phyloP scores from a whole-genome alignment of 2,329 filamentous ascomycete genomes.

The Biscogniauxia marginata region DNA sequence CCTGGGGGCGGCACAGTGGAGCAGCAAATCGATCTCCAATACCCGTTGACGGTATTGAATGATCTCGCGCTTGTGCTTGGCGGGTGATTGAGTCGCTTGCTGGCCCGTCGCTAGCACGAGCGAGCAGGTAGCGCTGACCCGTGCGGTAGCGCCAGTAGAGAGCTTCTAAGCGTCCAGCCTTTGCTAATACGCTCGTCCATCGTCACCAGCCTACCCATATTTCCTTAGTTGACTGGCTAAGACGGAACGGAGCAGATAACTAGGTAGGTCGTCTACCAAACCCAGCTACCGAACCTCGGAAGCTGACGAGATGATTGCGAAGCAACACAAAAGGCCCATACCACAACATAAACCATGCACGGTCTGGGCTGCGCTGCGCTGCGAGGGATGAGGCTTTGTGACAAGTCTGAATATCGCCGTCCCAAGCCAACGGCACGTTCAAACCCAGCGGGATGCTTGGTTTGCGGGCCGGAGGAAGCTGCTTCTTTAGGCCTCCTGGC shows the following conservation, averaged over 20 bases:
- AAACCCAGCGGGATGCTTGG: background rate
- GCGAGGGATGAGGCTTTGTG: slow-evolving; percentile 1
- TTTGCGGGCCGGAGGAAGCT: background rate
- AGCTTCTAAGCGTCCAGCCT: background rate
- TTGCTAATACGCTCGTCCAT: background rate
- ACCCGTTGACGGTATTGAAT: background rate
- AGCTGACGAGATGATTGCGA: background rate
- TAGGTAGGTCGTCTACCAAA: background rate
- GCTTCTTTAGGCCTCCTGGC: background rate
- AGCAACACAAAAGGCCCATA: background rate
- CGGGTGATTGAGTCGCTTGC: background rate
- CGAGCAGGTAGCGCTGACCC: background rate
- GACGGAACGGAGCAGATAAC: background rate
- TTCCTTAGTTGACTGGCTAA: background rate
- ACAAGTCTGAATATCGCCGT: background rate
- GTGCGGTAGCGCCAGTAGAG: no score
- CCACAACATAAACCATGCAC: background rate
- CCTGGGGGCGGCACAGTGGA: background rate
- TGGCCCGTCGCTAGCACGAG: background rate
- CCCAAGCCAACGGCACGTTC: background rate
- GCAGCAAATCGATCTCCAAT: background rate
- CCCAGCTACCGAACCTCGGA: background rate
- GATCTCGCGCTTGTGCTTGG: background rate
- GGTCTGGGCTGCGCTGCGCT: background rate
- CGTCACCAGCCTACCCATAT: background rate